Conservation (phyloP, 495 filamentous ascomycete species). For the Sordaria brevicollis region DNA sequence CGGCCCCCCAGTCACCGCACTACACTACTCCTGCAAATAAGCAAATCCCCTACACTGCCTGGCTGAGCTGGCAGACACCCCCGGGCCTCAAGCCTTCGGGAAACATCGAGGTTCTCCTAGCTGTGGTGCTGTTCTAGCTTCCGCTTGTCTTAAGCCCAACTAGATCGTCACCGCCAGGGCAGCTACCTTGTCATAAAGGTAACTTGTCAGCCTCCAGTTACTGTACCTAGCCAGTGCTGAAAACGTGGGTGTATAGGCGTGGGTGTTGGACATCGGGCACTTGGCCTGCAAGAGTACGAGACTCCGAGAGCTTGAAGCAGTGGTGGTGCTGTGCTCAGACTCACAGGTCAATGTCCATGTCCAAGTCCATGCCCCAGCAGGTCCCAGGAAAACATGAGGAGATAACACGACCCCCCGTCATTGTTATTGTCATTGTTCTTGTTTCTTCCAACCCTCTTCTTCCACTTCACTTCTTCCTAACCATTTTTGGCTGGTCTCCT, state of each 20-base stretch:
- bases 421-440: neutral
- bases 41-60: neutral
- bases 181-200: neutral
- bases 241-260: neutral
- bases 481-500: neutral
- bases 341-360: neutral
- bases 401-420: neutral
- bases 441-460: neutral
- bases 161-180: neutral
- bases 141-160: neutral
- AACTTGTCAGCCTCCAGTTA: neutral
- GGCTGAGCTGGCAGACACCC: neutral
- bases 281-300: neutral
- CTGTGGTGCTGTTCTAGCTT: neutral
- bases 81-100: neutral
- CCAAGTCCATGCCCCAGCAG: neutral
- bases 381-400: neutral
- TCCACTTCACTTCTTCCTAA: neutral
- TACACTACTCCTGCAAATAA: neutral
- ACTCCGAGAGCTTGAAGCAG: neutral
- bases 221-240: neutral
- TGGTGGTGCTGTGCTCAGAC: neutral
- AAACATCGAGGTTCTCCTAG: neutral
- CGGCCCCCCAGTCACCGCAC: neutral
- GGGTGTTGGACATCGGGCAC: neutral